phyloP scores from a whole-genome alignment of 306 rosid species.

The Fagus sylvatica region DNA sequence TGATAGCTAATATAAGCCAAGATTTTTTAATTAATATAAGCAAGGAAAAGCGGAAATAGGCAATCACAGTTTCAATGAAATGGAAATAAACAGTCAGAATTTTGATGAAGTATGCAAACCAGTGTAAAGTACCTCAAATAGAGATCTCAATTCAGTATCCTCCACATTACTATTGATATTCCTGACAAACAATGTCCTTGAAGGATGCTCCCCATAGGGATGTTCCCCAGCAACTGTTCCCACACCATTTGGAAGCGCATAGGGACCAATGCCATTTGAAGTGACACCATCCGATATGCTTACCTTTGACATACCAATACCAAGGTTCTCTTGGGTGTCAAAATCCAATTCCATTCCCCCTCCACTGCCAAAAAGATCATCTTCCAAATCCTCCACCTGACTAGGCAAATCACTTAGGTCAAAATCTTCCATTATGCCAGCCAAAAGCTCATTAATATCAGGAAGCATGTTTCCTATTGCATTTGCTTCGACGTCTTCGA shows the following conservation, averaged over 20 bases:
- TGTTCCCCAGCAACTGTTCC: constrained; percentile 95
- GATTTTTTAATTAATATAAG: background rate
- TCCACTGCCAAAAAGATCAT: constrained; percentile 82
- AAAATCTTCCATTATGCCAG: constrained; percentile 83
- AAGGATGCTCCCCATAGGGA: constrained; percentile 96
- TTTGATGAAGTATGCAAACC: constrained; percentile 8
- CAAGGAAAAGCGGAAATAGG: background rate
- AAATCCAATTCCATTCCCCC: constrained; percentile 91
- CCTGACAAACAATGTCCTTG: constrained; percentile 89
- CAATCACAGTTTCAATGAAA: background rate
- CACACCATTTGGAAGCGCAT: constrained; percentile 67
- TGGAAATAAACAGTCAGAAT: background rate
- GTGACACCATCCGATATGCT: constrained; percentile 54
- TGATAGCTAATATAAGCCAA: background rate
- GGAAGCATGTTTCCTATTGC: constrained; percentile 71
- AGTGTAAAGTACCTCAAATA: constrained; percentile 53
- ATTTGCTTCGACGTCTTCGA: constrained; percentile 48
- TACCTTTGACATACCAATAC: constrained; percentile 59
- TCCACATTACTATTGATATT: constrained; percentile 90
- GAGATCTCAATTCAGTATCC: constrained; percentile 64
- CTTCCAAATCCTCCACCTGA: constrained; percentile 86
- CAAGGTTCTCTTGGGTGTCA: constrained; percentile 63
- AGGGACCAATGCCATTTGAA: constrained; percentile 59
- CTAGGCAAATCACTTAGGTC: constrained; percentile 82
- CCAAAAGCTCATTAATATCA: constrained; percentile 82